These are phyloP conservation scores for Beverwykella pulmonaria DNA, from an alignment of 495 filamentous ascomycete species.

Conservation along the genomic window DNA sequence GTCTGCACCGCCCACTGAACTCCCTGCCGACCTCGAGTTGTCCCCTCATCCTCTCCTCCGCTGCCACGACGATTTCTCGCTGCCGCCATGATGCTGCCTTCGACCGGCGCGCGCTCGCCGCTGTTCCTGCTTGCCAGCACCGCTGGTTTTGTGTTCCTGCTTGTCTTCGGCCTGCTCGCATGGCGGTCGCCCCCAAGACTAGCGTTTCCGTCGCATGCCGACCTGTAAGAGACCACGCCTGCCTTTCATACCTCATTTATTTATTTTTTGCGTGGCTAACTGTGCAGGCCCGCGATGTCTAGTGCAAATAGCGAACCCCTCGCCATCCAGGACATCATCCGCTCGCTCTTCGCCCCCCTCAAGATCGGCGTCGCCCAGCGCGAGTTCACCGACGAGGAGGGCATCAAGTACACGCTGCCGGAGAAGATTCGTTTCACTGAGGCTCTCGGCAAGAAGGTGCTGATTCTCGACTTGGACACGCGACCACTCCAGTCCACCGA, in stretches of 20 bases:
- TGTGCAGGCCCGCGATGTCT: neutral
- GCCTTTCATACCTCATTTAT: neutral
- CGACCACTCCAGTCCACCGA: slow-evolving; percentile 21
- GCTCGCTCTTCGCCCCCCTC: slow-evolving; percentile 29
- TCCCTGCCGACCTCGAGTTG: neutral
- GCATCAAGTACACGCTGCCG: slow-evolving; percentile 10
- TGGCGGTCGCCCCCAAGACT: slow-evolving; percentile 19
- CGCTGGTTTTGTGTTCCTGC: slow-evolving; percentile 16
- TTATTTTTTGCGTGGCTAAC: neutral
- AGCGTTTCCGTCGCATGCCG: slow-evolving; percentile 11
- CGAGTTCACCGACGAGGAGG: slow-evolving; percentile 20
- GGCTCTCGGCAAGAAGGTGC: slow-evolving; percentile 29
- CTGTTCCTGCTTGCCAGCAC: slow-evolving; percentile 22
- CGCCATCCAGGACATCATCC: slow-evolving; percentile 32
- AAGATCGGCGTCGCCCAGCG: slow-evolving; percentile 13
- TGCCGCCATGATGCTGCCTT: slow-evolving; percentile 17
- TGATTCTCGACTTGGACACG: slow-evolving; percentile 37
- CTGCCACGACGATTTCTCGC: neutral
- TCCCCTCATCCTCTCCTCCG: neutral
- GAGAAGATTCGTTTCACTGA: slow-evolving; percentile 17
- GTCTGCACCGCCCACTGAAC: neutral
- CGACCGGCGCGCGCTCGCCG: slow-evolving; percentile 17
- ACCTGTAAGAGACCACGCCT: slow-evolving; percentile 5
- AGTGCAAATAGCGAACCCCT: neutral
- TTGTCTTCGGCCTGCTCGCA: slow-evolving; percentile 24